A percentile compares a stretch with the other conserved stretches of the same genome.
Evolutionary conservation across 2,329 filamentous ascomycete genomes (phyloP).

Genomic region (Metarhizium album): DNA sequence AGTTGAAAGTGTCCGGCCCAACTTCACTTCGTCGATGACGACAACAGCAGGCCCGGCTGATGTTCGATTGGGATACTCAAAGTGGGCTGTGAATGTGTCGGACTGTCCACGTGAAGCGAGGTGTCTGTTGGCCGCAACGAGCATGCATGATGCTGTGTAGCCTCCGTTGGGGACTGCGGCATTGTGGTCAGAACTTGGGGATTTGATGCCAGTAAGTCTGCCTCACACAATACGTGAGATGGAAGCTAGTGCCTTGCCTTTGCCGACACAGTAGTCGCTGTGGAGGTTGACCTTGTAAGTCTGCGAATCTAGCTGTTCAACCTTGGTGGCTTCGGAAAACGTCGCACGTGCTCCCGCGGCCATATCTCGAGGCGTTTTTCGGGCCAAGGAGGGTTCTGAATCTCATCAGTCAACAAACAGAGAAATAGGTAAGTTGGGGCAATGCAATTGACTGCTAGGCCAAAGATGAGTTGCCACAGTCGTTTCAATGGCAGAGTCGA

Average conservation of each 20-base stretch:
- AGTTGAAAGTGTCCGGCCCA: conserved; percentile 2
- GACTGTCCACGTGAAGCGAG: conserved; percentile 18
- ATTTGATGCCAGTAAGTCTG: background rate
- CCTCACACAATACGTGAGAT: background rate
- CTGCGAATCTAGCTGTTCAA: conserved; percentile 14
- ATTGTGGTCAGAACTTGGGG: background rate
- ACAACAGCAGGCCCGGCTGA: conserved; percentile 21
- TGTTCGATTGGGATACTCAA: conserved; percentile 25
- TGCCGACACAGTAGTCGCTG: conserved; percentile 13
- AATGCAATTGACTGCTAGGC: too few species aligned
- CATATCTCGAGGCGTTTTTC: background rate
- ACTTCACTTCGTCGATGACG: conserved; percentile 8
- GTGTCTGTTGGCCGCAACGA: conserved; percentile 19
- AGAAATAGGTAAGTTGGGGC: too few species aligned
- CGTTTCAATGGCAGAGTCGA: too few species aligned
- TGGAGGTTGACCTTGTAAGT: conserved; percentile 15
- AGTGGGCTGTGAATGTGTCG: conserved; percentile 23
- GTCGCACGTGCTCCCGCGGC: background rate
- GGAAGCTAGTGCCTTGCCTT: conserved; percentile 9
- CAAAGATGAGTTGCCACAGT: too few species aligned
- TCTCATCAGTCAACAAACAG: background rate
- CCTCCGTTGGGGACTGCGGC: conserved; percentile 28
- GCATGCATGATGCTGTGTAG: conserved; percentile 26
- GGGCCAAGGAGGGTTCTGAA: background rate
- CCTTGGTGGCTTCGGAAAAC: conserved; percentile 10